These are phyloP conservation scores for Syzygium jambos DNA, from an alignment of 345 rosid species.

Conservation along the genomic window DNA sequence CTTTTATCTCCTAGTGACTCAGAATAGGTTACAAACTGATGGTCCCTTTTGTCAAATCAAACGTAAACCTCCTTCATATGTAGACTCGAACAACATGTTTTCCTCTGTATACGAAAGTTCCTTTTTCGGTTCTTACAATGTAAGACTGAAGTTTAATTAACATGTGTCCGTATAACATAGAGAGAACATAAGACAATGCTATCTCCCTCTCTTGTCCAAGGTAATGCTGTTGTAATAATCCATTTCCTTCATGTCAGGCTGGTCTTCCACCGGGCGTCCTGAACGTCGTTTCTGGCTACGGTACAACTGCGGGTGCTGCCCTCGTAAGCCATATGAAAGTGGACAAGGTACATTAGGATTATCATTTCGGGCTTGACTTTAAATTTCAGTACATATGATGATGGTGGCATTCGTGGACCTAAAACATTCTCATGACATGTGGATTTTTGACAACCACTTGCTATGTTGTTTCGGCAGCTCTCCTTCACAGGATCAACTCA, in stretches of 20 bases:
- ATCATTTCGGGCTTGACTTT: background rate
- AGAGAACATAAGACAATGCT: no score
- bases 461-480: slow-evolving; percentile 29
- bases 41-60: background rate
- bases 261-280: slow-evolving; percentile 88
- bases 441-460: background rate
- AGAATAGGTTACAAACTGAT: background rate
- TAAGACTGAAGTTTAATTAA: no score
- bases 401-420: background rate
- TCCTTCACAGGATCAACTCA: slow-evolving; percentile 89
- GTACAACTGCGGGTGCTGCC: slow-evolving; percentile 79
- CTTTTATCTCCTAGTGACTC: background rate
- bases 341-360: slow-evolving; percentile 53
- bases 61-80: no score
- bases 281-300: slow-evolving; percentile 69
- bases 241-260: slow-evolving; percentile 29
- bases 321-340: slow-evolving; percentile 86
- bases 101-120: no score
- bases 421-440: background rate
- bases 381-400: background rate
- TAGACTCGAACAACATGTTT: no score
- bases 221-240: background rate
- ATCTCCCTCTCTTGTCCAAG: no score
- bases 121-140: no score
- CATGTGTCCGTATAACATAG: no score